Percentiles rank a stretch among this genome's conserved stretches.
Evolutionary conservation across 1,139 yeast genomes (phyloP).

Genomic region (Debaryomyces coudertii): DNA sequence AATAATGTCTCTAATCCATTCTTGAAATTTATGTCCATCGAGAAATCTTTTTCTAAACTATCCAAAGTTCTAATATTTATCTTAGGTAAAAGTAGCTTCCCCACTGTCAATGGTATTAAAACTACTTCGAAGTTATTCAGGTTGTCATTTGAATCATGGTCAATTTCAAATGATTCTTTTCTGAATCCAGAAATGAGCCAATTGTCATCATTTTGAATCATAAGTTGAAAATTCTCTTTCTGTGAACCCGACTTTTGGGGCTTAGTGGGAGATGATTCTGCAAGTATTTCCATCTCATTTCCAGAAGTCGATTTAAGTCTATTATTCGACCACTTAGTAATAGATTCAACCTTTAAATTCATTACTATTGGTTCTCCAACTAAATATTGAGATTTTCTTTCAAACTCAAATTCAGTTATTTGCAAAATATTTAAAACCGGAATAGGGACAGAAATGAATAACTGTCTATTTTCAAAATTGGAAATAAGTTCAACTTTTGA

Average conservation of each 20-base stretch:
- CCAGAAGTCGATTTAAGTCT: constrained; percentile 4
- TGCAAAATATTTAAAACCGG: constrained; percentile 57
- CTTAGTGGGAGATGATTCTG: constrained; percentile 31
- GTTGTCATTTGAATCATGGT: constrained; percentile 19
- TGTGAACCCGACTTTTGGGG: constrained; percentile 1
- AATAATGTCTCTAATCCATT: constrained; percentile 71
- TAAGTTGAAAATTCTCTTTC: constrained; percentile 29
- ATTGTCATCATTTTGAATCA: constrained; percentile 43
- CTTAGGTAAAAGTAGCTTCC: constrained; percentile 69
- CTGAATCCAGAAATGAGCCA: constrained; percentile 77
- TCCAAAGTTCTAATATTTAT: constrained; percentile 48
- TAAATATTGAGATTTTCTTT: constrained; percentile 43
- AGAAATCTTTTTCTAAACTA: constrained; percentile 31
- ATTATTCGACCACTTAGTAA: constrained; percentile 44
- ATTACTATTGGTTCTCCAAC: constrained; percentile 67
- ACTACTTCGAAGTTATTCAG: constrained; percentile 39
- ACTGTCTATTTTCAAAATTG: constrained; percentile 19
- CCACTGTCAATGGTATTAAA: constrained; percentile 75
- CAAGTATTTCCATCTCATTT: constrained; percentile 22
- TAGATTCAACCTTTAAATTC: constrained; percentile 47
- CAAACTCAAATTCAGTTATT: constrained; percentile 47
- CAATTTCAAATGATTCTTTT: constrained; percentile 48
- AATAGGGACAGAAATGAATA: constrained; percentile 53
- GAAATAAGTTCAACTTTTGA: neutral
- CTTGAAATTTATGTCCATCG: constrained; percentile 63